These are phyloP conservation scores for Rubia tinctorum DNA, from an alignment of 305 asterid species.

Conservation along the genomic window DNA sequence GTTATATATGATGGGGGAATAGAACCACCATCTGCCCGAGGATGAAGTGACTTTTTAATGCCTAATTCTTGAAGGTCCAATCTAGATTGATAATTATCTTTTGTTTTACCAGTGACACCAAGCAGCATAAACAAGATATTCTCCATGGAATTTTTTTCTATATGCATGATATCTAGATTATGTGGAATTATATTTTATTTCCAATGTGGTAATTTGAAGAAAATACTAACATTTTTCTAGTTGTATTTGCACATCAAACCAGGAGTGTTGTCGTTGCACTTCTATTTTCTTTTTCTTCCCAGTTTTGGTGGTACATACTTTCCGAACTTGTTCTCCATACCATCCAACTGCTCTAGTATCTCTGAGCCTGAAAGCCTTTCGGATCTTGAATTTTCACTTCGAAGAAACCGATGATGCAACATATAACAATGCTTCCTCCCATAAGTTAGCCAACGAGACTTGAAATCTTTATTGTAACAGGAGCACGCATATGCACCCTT, in stretches of 20 bases:
- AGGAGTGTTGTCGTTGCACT: not conserved
- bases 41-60: not conserved
- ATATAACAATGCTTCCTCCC: not conserved
- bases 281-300: not conserved
- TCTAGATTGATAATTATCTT: not conserved
- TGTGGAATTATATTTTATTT: not conserved
- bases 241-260: not conserved
- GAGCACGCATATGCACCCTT: conserved; percentile 10
- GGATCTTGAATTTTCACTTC: not conserved
- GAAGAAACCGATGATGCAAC: conserved; percentile 1
- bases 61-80: not conserved
- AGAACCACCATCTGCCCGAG: not conserved
- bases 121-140: not conserved
- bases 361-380: not conserved
- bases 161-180: not conserved
- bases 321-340: not conserved
- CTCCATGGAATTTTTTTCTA: not conserved
- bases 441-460: not conserved
- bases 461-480: not conserved
- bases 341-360: not conserved
- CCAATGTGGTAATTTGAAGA: not conserved
- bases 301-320: not conserved
- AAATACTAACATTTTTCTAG: not conserved
- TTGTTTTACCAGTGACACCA: not conserved
- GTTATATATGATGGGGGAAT: not conserved